A percentile compares a stretch with the other conserved stretches of the same genome.
Evolutionary conservation across 306 rosid species (phyloP).

Genomic region (Amphicarpaea edgeworthii): DNA sequence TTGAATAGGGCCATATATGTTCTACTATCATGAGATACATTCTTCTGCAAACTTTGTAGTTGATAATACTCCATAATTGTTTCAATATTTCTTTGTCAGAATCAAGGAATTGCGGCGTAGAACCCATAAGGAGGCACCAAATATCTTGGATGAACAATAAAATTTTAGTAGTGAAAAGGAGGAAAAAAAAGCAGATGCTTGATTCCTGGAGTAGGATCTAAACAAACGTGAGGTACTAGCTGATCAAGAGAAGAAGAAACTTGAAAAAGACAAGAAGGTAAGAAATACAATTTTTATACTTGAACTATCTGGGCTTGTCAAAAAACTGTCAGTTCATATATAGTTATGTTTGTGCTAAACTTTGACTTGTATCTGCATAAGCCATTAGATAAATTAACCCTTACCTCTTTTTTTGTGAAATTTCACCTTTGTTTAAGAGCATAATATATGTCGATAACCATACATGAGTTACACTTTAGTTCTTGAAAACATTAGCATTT

Average conservation of each 20-base stretch:
- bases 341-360: no score
- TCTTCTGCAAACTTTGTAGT: neutral
- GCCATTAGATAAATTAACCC: no score
- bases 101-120: conserved; percentile 77
- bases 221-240: conserved; percentile 88
- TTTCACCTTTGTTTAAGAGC: no score
- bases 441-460: no score
- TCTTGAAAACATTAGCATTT: conserved; percentile 33
- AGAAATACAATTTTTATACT: conserved; percentile 12
- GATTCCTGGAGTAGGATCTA: conserved; percentile 86
- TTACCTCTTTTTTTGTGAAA: no score
- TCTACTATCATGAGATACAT: conserved; percentile 22
- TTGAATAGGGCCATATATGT: conserved; percentile 14
- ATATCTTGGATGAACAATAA: conserved; percentile 84
- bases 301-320: no score
- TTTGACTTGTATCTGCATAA: no score
- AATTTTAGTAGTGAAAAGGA: conserved; percentile 80
- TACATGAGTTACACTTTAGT: no score
- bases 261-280: conserved; percentile 91
- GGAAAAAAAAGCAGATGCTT: conserved; percentile 72
- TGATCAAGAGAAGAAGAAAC: conserved; percentile 87
- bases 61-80: conserved; percentile 24
- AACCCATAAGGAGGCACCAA: conserved; percentile 68
- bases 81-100: conserved; percentile 59
- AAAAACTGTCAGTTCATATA: no score